Evolutionary conservation across 441 rosid genomes (phyloP).

Genomic region (Corymbia calophylla): DNA sequence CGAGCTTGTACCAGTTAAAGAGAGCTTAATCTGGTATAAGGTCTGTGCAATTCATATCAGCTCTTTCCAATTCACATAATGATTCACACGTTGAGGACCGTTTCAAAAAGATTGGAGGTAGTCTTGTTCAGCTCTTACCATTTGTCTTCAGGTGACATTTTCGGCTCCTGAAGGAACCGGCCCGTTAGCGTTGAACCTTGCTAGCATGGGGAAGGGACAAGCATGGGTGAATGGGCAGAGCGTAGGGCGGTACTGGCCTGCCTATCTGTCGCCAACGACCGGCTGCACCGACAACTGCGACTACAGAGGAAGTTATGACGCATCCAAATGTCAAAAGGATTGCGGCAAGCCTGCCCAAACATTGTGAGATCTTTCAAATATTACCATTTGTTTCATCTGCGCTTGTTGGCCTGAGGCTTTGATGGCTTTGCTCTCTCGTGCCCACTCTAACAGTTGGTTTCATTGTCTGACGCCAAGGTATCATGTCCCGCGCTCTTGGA

Average conservation of each 20-base stretch:
- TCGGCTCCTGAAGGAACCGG: slow-evolving; percentile 42
- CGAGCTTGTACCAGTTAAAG: slow-evolving; percentile 23
- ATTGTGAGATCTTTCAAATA: slow-evolving; percentile 24
- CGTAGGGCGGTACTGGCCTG: slow-evolving; percentile 62
- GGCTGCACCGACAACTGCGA: slow-evolving; percentile 47
- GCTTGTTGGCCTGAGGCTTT: background rate
- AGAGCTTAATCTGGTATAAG: slow-evolving; percentile 66
- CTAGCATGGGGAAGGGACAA: slow-evolving; percentile 70
- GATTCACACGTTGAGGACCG: background rate
- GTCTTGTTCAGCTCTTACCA: background rate
- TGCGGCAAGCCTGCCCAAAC: slow-evolving; percentile 68
- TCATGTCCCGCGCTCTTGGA: slow-evolving; percentile 60
- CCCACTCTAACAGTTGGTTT: background rate
- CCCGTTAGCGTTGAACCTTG: slow-evolving; percentile 47
- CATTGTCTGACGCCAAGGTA: slow-evolving; percentile 19
- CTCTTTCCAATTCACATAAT: background rate
- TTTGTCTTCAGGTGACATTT: slow-evolving; percentile 24
- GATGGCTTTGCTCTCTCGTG: background rate
- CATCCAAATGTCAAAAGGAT: slow-evolving; percentile 39
- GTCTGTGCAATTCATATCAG: slow-evolving; percentile 1
- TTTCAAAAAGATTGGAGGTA: background rate
- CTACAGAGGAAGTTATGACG: slow-evolving; percentile 48
- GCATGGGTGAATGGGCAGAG: slow-evolving; percentile 68
- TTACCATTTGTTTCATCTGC: background rate
- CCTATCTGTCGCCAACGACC: slow-evolving; percentile 38